Percentiles rank a stretch among this genome's conserved stretches.
Evolutionary conservation across 1,284 basidiomycete species (phyloP).

Genomic region (Coriolopsis trogii): DNA sequence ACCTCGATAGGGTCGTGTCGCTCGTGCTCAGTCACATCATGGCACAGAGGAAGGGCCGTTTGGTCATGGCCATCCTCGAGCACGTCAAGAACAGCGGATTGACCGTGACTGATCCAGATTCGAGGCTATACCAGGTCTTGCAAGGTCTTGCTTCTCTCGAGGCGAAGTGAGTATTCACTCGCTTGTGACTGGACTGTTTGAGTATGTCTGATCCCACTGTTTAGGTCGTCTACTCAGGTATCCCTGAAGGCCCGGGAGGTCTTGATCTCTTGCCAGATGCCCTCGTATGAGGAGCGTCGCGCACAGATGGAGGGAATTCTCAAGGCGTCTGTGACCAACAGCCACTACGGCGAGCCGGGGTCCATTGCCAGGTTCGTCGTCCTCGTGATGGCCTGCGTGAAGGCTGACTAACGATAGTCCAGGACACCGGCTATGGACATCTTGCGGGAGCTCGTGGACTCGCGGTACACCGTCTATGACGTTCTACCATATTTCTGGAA

Average conservation of each 20-base stretch:
- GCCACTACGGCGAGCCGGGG: slow-evolving; percentile 89
- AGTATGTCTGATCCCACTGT: slow-evolving; percentile 12
- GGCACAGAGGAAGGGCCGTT: slow-evolving; percentile 90
- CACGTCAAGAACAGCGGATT: slow-evolving; percentile 81
- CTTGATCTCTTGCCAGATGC: slow-evolving; percentile 93
- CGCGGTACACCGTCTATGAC: slow-evolving; percentile 96
- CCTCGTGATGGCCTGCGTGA: background rate
- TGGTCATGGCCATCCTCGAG: slow-evolving; percentile 86
- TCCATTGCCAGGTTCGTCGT: slow-evolving; percentile 55
- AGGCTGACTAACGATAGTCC: background rate
- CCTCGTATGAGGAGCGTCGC: slow-evolving; percentile 93
- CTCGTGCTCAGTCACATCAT: slow-evolving; percentile 96
- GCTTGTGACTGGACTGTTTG: too few species aligned
- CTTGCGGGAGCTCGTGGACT: slow-evolving; percentile 94
- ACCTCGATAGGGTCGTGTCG: slow-evolving; percentile 87
- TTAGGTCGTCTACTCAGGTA: slow-evolving; percentile 83
- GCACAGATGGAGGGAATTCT: slow-evolving; percentile 95
- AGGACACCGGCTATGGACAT: slow-evolving; percentile 85
- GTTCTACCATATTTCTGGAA: slow-evolving; percentile 97
- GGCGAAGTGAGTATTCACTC: slow-evolving; percentile 60
- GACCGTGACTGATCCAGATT: slow-evolving; percentile 75
- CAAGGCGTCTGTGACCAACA: slow-evolving; percentile 84
- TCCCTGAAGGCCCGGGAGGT: slow-evolving; percentile 98
- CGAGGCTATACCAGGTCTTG: slow-evolving; percentile 71
- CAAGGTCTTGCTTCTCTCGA: slow-evolving; percentile 85